Evolutionary conservation across 257 asterid species (phyloP).

Genomic region (Plantago major): DNA sequence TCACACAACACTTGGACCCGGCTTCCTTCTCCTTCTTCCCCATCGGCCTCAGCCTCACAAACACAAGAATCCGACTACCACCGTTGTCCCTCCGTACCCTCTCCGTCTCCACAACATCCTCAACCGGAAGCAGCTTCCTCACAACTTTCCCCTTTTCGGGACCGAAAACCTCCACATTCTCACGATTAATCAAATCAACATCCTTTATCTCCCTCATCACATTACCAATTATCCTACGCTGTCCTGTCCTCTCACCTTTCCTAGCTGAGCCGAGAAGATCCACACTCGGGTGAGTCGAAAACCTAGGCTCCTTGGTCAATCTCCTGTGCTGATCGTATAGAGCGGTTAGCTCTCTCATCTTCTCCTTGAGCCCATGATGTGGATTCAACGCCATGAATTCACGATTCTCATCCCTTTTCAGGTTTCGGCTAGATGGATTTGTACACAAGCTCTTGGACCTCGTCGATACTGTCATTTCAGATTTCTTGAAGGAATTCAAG

Average conservation of each 20-base stretch:
- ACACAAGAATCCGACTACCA: constrained; percentile 62
- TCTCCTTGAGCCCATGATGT: constrained; percentile 57
- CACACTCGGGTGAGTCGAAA: constrained; percentile 44
- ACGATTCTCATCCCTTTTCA: neutral
- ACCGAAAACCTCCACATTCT: constrained; percentile 22
- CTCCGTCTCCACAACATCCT: constrained; percentile 18
- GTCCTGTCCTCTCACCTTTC: constrained; percentile 18
- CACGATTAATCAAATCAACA: constrained; percentile 26
- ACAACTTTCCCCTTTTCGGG: constrained; percentile 28
- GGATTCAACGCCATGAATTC: constrained; percentile 26
- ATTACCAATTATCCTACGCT: constrained; percentile 14
- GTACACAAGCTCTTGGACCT: constrained; percentile 7
- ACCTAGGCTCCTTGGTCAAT: constrained; percentile 33
- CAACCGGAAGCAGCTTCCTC: constrained; percentile 42
- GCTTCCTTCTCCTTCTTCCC: constrained; percentile 51
- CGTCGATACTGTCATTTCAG: constrained; percentile 14
- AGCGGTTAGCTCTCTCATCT: constrained; percentile 53
- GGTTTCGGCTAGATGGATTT: neutral
- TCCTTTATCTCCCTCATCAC: constrained; percentile 33
- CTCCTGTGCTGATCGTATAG: constrained; percentile 59
- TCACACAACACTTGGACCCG: constrained; percentile 54
- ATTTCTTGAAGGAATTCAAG: neutral
- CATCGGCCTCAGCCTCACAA: constrained; percentile 65
- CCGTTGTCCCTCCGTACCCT: neutral
- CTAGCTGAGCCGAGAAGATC: constrained; percentile 31